Base-by-base conservation (phyloP, 2,329 filamentous ascomycete species). In the Chaetothyriales sp. region DNA sequence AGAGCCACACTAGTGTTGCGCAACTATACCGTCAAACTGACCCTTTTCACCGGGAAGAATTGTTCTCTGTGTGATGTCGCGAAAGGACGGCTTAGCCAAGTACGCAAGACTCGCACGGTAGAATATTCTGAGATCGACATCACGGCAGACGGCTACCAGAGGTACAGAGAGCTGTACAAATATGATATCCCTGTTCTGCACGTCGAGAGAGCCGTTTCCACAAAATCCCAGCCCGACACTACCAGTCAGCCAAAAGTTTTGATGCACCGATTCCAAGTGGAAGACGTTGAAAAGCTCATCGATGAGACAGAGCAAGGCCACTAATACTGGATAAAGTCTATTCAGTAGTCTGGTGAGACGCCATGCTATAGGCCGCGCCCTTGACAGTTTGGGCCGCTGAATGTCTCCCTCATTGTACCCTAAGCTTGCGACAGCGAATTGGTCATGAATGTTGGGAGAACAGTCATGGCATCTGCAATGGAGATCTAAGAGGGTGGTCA, bases 171-270 rank as follows among this genome's bases (percentile, higher is more conserved):
- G 52, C 64, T 78, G 15, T 83, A 83, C 59, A 78, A 82, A 47
- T 81, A 81, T 54, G 80, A 83, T 60, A 78, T 79, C 2, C 80
- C 80, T 0, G 80, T 83, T 55, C 70, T 83, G 28, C 80, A 83
- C 61, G 69, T 82, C 44, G 76, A 73, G 37, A 75, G 63, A 63
- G 68, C 62, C 54, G 48, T 52, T 57, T 37, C 56, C 20, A 61
- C 57, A 19, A 54, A 56, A 47, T 22, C 56, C 47, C 55, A 65
- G 47, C 59, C 66, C 20, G 67, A 72, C 49, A 73, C 72, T 7
- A 70, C 70, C 0, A 65, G 67, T 8, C 63, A 70, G 40, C 69
- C 72, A 1, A 68, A 72, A 54, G 82, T 82, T 64, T 66, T 82
- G 29, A 82, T 82, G 70, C 80, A 83, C 65, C 73, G 78, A 20